Conservation (phyloP, 2,329 filamentous ascomycete species). For the Xylaria sp. region DNA sequence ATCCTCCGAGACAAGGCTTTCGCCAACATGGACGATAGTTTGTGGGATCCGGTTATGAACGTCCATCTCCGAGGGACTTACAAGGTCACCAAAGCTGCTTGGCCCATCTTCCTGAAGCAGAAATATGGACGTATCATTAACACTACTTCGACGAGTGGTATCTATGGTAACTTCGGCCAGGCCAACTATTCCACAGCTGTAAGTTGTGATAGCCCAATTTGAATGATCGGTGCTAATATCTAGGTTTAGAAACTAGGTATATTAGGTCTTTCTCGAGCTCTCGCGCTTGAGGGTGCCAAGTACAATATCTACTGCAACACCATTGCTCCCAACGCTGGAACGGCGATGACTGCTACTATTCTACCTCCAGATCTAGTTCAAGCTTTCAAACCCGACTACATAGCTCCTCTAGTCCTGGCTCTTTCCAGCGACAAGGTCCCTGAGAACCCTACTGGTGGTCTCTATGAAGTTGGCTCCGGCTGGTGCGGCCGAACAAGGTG, state of each 20-base stretch:
- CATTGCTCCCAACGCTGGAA: conserved; percentile 96
- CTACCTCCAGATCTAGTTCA: conserved; percentile 98
- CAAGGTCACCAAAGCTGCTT: conserved; percentile 96
- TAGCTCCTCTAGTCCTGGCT: conserved; percentile 90
- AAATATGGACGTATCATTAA: conserved; percentile 98
- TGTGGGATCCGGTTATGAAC: conserved; percentile 92
- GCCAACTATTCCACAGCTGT: conserved; percentile 94
- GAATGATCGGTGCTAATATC: conserved; percentile 40
- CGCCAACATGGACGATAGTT: conserved; percentile 93
- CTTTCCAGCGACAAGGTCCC: conserved; percentile 89
- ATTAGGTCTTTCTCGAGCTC: conserved; percentile 90
- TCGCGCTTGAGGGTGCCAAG: conserved; percentile 93
- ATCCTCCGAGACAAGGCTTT: conserved; percentile 99
- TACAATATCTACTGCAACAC: conserved; percentile 99
- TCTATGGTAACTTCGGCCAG: conserved; percentile 99
- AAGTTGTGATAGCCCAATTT: conserved; percentile 54
- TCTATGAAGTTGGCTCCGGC: conserved; percentile 95
- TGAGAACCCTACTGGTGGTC: conserved; percentile 81
- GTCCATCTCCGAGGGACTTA: conserved; percentile 96
- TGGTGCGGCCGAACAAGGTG: conserved; percentile 94
- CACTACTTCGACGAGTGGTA: conserved; percentile 95
- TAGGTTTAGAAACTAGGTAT: conserved; percentile 81
- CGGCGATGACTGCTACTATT: conserved; percentile 91
- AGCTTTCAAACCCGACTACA: conserved; percentile 99
- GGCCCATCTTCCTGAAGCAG: conserved; percentile 97